A percentile compares a stretch with the other conserved stretches of the same genome.
phyloP scores from a whole-genome alignment of 2,329 filamentous ascomycete species.

The Pezizomycotina sp. region DNA sequence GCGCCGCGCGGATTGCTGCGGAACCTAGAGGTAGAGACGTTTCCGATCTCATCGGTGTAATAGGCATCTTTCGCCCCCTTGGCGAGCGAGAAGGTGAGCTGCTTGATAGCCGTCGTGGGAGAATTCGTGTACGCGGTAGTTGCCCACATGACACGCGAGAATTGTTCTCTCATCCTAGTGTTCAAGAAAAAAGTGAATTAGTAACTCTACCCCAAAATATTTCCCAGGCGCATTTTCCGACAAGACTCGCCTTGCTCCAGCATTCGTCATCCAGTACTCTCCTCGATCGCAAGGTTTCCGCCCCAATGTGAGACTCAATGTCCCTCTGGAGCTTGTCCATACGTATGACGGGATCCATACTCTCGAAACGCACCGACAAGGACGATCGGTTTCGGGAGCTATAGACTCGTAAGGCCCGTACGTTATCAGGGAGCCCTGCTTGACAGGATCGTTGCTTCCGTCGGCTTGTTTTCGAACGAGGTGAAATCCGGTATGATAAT shows the following conservation, averaged over 20 bases:
- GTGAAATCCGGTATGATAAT: conserved; percentile 73
- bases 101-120: conserved; percentile 61
- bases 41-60: conserved; percentile 91
- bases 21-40: conserved; percentile 87
- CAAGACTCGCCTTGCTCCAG: conserved; percentile 48
- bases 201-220: too few relatives aligned
- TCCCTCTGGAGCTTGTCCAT: conserved; percentile 69
- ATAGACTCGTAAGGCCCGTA: conserved; percentile 64
- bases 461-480: conserved; percentile 46
- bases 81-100: conserved; percentile 62
- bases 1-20: conserved; percentile 59
- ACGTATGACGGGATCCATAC: conserved; percentile 77
- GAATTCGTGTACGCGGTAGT: conserved; percentile 58
- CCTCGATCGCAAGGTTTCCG: conserved; percentile 87
- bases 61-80: conserved; percentile 73
- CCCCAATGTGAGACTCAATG: conserved; percentile 95
- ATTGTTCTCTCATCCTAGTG: conserved; percentile 43
- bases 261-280: conserved; percentile 81
- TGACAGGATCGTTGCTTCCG: conserved; percentile 53
- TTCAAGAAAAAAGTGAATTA: too few relatives aligned
- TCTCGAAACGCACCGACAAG: conserved; percentile 76
- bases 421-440: conserved; percentile 68
- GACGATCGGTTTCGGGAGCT: conserved; percentile 35
- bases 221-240: conserved; percentile 33
- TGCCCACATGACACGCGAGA: conserved; percentile 63